Conservation (phyloP, 768 basidiomycete species). For the Xanthoconium stramineum region DNA sequence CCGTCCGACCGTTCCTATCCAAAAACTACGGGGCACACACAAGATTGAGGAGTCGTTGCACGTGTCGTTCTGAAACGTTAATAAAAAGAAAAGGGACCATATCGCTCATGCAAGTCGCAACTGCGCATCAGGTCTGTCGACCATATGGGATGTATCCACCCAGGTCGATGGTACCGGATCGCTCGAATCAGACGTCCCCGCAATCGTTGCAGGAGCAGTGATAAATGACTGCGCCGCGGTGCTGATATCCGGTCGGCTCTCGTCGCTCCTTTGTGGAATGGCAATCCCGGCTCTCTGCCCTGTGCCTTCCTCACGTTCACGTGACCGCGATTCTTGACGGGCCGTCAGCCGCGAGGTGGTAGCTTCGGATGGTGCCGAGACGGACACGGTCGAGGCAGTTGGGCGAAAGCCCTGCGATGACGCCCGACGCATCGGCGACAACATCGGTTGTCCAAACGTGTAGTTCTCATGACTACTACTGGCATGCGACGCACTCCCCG, state of each 20-base stretch:
- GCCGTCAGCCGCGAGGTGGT: conserved; percentile 25
- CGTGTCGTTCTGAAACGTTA: neutral
- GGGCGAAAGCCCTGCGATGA: conserved; percentile 20
- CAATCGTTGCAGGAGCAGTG: conserved; percentile 59
- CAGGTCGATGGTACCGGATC: conserved; percentile 47
- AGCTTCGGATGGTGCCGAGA: conserved; percentile 23
- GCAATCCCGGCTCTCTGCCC: conserved; percentile 21
- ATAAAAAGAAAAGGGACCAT: neutral
- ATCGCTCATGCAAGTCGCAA: conserved; percentile 39
- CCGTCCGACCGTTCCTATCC: conserved; percentile 9
- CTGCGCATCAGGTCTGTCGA: conserved; percentile 36
- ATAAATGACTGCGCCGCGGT: conserved; percentile 68
- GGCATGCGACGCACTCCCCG: conserved; percentile 45
- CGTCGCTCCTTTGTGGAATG: conserved; percentile 28
- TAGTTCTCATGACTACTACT: conserved; percentile 60
- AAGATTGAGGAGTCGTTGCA: neutral
- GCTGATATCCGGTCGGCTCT: conserved; percentile 60
- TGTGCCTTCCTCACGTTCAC: conserved; percentile 3
- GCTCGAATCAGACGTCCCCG: conserved; percentile 52
- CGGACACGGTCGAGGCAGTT: conserved; percentile 18
- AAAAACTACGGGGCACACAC: conserved; percentile 2
- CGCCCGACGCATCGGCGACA: conserved; percentile 25
- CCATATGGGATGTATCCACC: conserved; percentile 44
- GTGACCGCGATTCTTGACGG: conserved; percentile 14
- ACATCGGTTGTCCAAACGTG: conserved; percentile 66